Base-by-base conservation (phyloP, 2,329 filamentous ascomycete genomes). In the Stagonosporopsis rhizophila region DNA sequence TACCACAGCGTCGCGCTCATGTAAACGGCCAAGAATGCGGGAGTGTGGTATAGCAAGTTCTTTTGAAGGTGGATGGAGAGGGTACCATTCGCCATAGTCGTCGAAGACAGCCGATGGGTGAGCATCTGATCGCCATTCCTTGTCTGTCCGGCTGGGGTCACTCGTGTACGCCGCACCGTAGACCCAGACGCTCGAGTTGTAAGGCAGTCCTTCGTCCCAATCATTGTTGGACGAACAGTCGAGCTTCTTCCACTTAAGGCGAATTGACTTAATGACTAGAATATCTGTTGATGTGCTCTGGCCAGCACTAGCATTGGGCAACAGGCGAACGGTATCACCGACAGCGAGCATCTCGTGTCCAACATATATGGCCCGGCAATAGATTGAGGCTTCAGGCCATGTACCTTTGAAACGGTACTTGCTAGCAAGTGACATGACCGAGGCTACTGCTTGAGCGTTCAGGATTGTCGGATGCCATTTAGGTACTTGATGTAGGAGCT, bases 371-470 rank as follows among this genome's bases (percentile, higher is more conserved):
- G 82, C 85, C 44, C 79, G 77, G 54, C 79, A 82, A 48, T 78
- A 80, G n/a, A 88, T 77, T 0, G 72, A 76, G 0, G 82, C 83
- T 15, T 81, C 70, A 0, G 84, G 83, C 83, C 85, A 87, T 1
- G 61, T 69, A 0, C 85, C 85, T 20, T 72, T 77, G 66, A 87
- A 84, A 22, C 76, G 79, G 47, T 80, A 78, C 48, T 81, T 84
- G 7, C 82, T 80, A 1, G 85, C 53, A 0, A 87, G 62, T 7
- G 81, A 83, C 52, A 85, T 76, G 0, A 82, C 83, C 2, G 83
- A 80, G 67, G 82, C 80, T 6, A 81, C 72, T 0, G 80, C 82
- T 42, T 87, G 63, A 2, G 85, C 84, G 60, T 86, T 73, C 37
- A 76, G 71, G 44, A 88, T 79, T 0, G 85, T 87, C 0, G 80